phyloP scores from a whole-genome alignment of 2,329 filamentous ascomycete genomes.

The Pleoardoris graminearum region DNA sequence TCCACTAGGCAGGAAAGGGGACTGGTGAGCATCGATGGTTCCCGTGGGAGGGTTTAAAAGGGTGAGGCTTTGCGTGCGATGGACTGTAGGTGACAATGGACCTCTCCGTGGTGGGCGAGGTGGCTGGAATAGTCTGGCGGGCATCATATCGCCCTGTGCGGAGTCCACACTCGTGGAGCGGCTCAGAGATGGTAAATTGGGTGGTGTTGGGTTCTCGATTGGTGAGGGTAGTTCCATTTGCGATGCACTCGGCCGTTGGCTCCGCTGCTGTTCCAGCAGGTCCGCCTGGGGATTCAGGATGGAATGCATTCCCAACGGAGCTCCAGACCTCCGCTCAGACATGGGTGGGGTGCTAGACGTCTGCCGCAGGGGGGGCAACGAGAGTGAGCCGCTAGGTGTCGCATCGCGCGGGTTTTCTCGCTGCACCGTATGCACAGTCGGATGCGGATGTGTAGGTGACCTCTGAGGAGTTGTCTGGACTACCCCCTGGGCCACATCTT shows the following conservation, averaged over 20 bases:
- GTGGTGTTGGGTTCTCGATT: conserved; percentile 41
- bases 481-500: conserved; percentile 15
- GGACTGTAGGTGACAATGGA: conserved; percentile 58
- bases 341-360: conserved; percentile 40
- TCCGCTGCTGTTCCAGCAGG: conserved; percentile 32
- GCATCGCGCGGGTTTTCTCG: conserved; percentile 26
- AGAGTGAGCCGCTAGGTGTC: conserved; percentile 23
- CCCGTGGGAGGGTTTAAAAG: conserved; percentile 49
- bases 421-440: conserved; percentile 33
- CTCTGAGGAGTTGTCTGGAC: conserved; percentile 32
- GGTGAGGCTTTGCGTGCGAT: conserved; percentile 57
- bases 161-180: conserved; percentile 42
- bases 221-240: conserved; percentile 50
- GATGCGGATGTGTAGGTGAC: conserved; percentile 31
- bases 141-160: conserved; percentile 27
- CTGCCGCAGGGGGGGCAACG: conserved; percentile 41
- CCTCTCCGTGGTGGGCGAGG: conserved; percentile 48
- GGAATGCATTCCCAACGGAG: conserved; percentile 49
- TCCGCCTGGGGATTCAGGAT: conserved; percentile 52
- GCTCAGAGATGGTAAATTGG: conserved; percentile 41
- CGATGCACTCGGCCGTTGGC: conserved; percentile 47
- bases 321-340: conserved; percentile 33
- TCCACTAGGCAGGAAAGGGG: conserved; percentile 52
- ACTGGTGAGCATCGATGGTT: conserved; percentile 54
- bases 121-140: conserved; percentile 31